Evolutionary conservation across 176 grass and related monocot species (phyloP).

Genomic region (Carex myosuroides): DNA sequence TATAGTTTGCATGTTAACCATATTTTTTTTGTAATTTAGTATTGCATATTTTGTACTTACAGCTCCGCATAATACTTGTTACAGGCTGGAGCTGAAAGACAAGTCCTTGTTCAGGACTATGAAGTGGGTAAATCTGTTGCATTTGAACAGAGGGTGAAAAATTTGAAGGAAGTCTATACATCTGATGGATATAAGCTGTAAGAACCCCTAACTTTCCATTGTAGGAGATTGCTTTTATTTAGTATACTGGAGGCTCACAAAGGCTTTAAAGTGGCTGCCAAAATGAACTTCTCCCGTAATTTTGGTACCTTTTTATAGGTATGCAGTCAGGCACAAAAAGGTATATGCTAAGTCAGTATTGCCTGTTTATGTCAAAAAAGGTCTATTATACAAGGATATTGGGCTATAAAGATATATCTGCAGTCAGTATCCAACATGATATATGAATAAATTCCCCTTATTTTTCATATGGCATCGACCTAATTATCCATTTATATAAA

Average conservation of each 20-base stretch:
- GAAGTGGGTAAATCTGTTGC: constrained; percentile 67
- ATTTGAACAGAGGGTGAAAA: constrained; percentile 55
- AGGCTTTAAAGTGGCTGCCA: not conserved
- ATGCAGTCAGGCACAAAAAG: not conserved
- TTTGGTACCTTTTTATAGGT: not conserved
- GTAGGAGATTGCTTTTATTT: not conserved
- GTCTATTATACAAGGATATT: not conserved
- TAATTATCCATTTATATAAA: not conserved
- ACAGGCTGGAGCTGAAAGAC: constrained; percentile 74
- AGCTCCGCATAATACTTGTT: constrained; percentile 17
- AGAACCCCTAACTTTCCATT: not conserved
- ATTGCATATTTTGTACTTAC: not conserved
- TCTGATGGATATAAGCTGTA: constrained; percentile 89
- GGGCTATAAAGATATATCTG: not conserved
- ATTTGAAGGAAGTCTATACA: constrained; percentile 86
- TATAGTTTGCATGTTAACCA: not conserved
- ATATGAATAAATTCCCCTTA: not conserved
- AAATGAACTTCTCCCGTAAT: not conserved
- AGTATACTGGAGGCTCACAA: not conserved
- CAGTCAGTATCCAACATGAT: not conserved
- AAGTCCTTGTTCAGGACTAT: constrained; percentile 84
- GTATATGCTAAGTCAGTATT: not conserved
- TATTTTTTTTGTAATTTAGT: constrained; percentile 6
- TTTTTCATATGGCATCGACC: not conserved
- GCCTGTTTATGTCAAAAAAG: not conserved